Base-by-base conservation (phyloP, 306 rosid species). In the Gillenia trifoliata region DNA sequence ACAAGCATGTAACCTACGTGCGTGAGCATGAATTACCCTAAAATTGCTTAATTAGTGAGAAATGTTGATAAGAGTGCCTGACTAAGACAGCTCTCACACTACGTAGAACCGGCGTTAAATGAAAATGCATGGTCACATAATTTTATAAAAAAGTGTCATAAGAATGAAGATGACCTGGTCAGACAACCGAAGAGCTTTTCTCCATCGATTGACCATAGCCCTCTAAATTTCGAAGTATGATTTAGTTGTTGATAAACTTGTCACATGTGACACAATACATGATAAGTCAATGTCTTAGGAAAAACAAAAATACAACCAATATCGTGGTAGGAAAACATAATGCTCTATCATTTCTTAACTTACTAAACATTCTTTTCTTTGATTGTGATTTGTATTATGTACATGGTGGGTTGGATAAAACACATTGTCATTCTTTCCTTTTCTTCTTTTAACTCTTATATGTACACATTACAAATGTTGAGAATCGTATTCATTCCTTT, bases 331-430 rank as follows among this genome's bases (percentile, higher is more conserved):
- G 33, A 59, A 59, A 59, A 59, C 19, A 59, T 59, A 12, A 12
- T 59, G 64, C 31, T 26, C 31, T 26, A 59, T 2, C 29, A 26
- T 29, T 62, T 4, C 15, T 64, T 64, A 57, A 57, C 36, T 36
- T 72, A 57, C 67, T 57, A 11, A 47, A 25, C 49, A 16, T 72
- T 10, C 56, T 25, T 57, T 71, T 59, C 76, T 71, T 57, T 38
- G 76, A 57, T 40, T 36, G 56, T 40, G 60, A 38, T 9, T 57
- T 72, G 55, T 34, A 55, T 72, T 11, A 56, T 57, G 54, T 72
- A 72, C 66, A 36, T 15, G 40, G 17, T 41, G 41, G 36, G 29
- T 25, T 36, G 64, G 34, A 34, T 33, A 36, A 26, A 25, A 41
- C 28, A 34, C 50, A 55, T 36, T 36, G 30, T 61, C n/a, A 13